A percentile compares a stretch with the other conserved stretches of the same genome.
These are phyloP conservation scores for Colletotrichum sp. DNA, from an alignment of 2,329 filamentous ascomycete species.

Conservation along the genomic window DNA sequence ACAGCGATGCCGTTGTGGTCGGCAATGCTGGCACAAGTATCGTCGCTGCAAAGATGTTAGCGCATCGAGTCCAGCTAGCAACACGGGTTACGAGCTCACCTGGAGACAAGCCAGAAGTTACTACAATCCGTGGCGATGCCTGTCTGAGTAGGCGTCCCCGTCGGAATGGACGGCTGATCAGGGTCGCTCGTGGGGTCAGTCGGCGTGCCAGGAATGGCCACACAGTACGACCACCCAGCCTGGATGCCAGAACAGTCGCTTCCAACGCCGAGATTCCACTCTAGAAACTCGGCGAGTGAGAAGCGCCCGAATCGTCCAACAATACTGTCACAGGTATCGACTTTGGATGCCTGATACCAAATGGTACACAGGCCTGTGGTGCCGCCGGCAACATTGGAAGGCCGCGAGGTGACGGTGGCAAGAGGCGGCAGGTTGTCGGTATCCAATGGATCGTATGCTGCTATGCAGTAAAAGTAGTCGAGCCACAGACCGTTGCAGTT, in stretches of 20 bases:
- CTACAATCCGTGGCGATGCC: background rate
- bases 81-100: background rate
- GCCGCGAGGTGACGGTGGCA: background rate
- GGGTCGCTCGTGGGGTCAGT: background rate
- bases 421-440: background rate
- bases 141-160: background rate
- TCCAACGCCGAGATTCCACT: background rate
- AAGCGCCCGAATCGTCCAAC: background rate
- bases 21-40: background rate
- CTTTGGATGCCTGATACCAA: background rate
- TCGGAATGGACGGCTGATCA: background rate
- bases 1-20: background rate
- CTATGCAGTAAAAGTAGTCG: constrained; percentile 27
- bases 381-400: background rate
- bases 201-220: background rate
- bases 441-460: background rate
- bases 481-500: constrained; percentile 29
- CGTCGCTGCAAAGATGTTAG: background rate
- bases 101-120: background rate
- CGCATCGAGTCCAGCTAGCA: background rate
- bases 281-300: background rate
- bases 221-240: background rate
- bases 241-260: background rate
- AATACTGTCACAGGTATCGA: background rate
- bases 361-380: background rate